phyloP scores from a whole-genome alignment of 495 filamentous ascomycete genomes.

The Physcia stellaris region DNA sequence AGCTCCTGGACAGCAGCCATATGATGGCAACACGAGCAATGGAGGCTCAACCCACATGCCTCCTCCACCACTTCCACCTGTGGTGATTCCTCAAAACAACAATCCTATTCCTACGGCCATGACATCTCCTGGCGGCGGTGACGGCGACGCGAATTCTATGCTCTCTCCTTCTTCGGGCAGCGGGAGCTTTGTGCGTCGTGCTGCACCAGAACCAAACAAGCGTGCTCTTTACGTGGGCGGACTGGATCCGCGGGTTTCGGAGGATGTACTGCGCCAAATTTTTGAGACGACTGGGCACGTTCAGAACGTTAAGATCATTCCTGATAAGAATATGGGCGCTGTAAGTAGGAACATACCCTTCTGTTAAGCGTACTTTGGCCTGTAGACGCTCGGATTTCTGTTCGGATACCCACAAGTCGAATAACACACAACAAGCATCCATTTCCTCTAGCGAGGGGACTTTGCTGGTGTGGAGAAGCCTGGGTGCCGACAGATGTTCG shows the following conservation, averaged over 20 bases:
- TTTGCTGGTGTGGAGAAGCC: too few relatives aligned
- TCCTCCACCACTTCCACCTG: constrained; percentile 75
- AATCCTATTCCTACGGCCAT: constrained; percentile 92
- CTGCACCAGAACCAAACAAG: constrained; percentile 97
- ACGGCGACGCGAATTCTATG: constrained; percentile 48
- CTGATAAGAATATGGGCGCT: constrained; percentile 85
- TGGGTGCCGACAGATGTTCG: too few relatives aligned
- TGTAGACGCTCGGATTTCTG: too few relatives aligned
- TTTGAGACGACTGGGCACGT: constrained; percentile 99
- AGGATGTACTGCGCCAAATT: constrained; percentile 93
- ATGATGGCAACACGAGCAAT: constrained; percentile 43
- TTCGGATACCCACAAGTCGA: too few relatives aligned
- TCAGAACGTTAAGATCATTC: constrained; percentile 97
- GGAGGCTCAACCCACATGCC: constrained; percentile 67
- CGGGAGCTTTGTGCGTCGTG: constrained; percentile 74
- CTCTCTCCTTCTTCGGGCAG: constrained; percentile 65
- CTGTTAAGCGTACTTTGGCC: neutral
- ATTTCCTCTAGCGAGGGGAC: too few relatives aligned
- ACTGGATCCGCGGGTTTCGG: constrained; percentile 86
- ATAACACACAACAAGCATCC: too few relatives aligned
- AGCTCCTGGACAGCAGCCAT: constrained; percentile 56
- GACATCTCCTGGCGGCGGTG: constrained; percentile 62
- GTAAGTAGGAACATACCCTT: constrained; percentile 20
- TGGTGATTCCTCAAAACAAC: constrained; percentile 90
- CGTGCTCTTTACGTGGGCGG: constrained; percentile 93